Evolutionary conservation across 306 rosid genomes (phyloP).

Genomic region (Acacia crassicarpa): DNA sequence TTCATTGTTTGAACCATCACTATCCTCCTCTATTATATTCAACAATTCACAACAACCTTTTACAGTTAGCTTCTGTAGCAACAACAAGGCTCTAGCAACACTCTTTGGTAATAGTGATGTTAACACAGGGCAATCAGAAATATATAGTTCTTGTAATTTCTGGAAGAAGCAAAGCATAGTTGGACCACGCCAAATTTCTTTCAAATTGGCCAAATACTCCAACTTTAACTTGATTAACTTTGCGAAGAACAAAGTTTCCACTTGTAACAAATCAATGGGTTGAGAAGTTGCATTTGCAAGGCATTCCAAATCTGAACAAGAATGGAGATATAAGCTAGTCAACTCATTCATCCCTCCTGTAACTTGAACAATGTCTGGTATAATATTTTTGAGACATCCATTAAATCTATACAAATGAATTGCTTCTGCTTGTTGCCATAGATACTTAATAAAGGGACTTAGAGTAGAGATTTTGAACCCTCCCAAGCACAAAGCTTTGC

Average conservation of each 20-base stretch:
- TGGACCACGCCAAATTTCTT: background rate
- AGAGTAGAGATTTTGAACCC: background rate
- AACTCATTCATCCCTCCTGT: constrained; percentile 4
- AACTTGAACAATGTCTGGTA: constrained; percentile 3
- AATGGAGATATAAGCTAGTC: background rate
- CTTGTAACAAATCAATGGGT: background rate
- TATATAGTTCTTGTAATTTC: background rate
- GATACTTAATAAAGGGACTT: background rate
- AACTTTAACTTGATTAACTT: background rate
- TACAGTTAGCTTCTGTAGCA: background rate
- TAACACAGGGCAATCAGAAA: background rate
- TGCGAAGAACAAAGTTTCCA: background rate
- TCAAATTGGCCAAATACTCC: no score
- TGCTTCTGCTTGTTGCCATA: background rate
- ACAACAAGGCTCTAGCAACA: background rate
- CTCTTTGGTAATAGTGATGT: constrained; percentile 5
- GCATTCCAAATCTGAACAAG: constrained; percentile 12
- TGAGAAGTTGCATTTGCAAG: background rate
- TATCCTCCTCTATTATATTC: background rate
- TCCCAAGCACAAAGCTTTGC: background rate
- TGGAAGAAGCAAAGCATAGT: background rate
- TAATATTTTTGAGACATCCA: constrained; percentile 3
- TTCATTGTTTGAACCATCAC: background rate
- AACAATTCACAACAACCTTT: background rate
- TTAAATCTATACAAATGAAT: background rate